phyloP scores from a whole-genome alignment of 2,329 filamentous ascomycete species.

The Aaosphaeria arxii region DNA sequence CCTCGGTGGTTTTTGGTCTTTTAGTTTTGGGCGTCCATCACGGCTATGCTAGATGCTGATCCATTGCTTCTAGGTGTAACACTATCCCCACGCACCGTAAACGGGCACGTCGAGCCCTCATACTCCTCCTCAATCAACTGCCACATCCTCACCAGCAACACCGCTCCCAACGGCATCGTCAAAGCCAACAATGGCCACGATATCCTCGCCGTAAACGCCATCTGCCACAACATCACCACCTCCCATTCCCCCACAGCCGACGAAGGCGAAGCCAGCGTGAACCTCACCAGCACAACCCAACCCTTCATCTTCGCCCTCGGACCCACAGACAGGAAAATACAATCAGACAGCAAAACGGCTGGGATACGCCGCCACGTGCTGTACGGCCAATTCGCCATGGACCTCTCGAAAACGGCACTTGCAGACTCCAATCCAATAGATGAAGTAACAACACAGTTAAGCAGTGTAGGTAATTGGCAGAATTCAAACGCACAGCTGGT shows the following conservation, averaged over 20 bases:
- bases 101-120: constrained; percentile 53
- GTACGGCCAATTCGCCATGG: constrained; percentile 56
- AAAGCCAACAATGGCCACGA: constrained; percentile 1
- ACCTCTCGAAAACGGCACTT: constrained; percentile 48
- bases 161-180: constrained; percentile 39
- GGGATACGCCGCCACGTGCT: constrained; percentile 52
- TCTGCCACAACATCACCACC: constrained; percentile 38
- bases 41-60: not conserved
- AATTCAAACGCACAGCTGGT: constrained; percentile 5
- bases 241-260: not conserved
- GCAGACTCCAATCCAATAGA: constrained; percentile 19
- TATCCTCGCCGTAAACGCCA: constrained; percentile 47
- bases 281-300: constrained; percentile 48
- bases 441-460: constrained; percentile 13
- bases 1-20: too few species aligned
- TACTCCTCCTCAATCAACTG: constrained; percentile 40
- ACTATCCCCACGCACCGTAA: constrained; percentile 53
- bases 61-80: constrained; percentile 42
- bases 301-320: constrained; percentile 58
- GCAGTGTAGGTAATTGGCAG: constrained; percentile 5
- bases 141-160: constrained; percentile 47
- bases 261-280: constrained; percentile 6
- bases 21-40: not conserved
- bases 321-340: constrained; percentile 41
- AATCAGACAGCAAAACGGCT: constrained; percentile 44